phyloP scores from a whole-genome alignment of 78 protist species.

The Carpediemonas membranifera region DNA sequence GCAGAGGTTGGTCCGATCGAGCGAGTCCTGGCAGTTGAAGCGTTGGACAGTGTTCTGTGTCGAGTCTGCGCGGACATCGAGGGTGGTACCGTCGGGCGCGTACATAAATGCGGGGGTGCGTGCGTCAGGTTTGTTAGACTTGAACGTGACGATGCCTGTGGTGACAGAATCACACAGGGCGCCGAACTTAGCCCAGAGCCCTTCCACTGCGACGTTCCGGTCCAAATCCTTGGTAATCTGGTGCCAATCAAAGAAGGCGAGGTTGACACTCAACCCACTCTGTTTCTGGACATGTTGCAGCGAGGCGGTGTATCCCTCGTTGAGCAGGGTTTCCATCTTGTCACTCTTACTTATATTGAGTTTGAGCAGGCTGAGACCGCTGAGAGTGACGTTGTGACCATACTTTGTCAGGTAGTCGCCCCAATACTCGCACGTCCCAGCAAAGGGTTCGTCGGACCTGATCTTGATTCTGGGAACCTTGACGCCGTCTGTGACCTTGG shows the following conservation, averaged over 20 bases:
- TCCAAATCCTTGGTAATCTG: neutral
- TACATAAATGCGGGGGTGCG: too few species aligned
- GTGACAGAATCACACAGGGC: neutral
- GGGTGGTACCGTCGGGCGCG: too few species aligned
- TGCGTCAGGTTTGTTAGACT: too few species aligned
- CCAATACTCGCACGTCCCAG: neutral
- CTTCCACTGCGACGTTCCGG: neutral
- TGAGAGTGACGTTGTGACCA: neutral
- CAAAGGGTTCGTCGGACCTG: neutral
- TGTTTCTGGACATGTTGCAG: neutral
- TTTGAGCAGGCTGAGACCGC: neutral
- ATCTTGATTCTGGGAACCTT: neutral
- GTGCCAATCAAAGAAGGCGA: constrained; percentile 1
- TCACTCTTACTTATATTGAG: neutral
- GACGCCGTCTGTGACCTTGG: neutral
- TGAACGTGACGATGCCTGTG: neutral
- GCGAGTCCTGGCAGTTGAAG: constrained; percentile 18
- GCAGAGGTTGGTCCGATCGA: constrained; percentile 14
- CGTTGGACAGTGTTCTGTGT: constrained; percentile 16
- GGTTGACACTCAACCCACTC: neutral
- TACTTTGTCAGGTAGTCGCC: neutral
- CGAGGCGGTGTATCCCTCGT: neutral
- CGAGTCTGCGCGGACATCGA: too few species aligned
- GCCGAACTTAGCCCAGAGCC: neutral
- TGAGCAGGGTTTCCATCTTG: neutral